Conservation (phyloP, 2,329 filamentous ascomycete genomes). For the Orbilia quercus region DNA sequence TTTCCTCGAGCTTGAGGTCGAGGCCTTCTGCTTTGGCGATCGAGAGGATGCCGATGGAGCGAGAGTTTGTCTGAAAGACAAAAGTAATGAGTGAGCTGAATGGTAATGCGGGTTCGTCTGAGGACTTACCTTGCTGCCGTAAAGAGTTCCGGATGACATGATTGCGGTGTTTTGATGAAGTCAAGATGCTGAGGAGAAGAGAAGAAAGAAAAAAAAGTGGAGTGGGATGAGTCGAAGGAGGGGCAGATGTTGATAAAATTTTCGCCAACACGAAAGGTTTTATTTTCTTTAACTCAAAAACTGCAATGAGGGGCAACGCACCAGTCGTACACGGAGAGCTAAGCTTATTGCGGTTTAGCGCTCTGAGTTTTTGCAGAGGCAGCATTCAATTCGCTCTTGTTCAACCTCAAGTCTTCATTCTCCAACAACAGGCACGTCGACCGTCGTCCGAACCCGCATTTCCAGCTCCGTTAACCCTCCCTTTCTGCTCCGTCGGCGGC, state of each 20-base stretch:
- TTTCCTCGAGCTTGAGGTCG: conserved; percentile 85
- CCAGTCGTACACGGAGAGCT: conserved; percentile 1
- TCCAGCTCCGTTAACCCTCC: conserved; percentile 5
- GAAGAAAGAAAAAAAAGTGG: conserved; percentile 48
- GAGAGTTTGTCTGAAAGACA: conserved; percentile 79
- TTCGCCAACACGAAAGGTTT: conserved; percentile 53
- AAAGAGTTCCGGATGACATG: conserved; percentile 98
- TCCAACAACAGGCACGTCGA: conserved; percentile 26
- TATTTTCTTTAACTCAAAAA: conserved; percentile 25
- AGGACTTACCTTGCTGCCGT: conserved; percentile 79
- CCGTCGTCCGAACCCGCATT: conserved; percentile 3
- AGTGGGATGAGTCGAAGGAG: conserved; percentile 55
- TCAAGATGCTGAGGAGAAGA: conserved; percentile 27
- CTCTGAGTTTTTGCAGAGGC: conserved; percentile 40
- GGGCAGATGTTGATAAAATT: conserved; percentile 55
- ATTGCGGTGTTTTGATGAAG: conserved; percentile 65
- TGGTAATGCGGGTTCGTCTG: conserved; percentile 57
- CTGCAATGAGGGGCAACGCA: conserved; percentile 51
- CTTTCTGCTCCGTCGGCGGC: conserved; percentile 15
- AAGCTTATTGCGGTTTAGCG: conserved; percentile 30
- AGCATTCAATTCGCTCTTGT: conserved; percentile 28
- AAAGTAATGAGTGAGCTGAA: conserved; percentile 48
- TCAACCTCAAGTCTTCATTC: conserved; percentile 32
- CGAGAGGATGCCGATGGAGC: conserved; percentile 86
- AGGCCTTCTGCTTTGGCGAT: conserved; percentile 98